phyloP scores from a whole-genome alignment of 2,329 filamentous ascomycete species.

The Ophiocordyceps sinensis region DNA sequence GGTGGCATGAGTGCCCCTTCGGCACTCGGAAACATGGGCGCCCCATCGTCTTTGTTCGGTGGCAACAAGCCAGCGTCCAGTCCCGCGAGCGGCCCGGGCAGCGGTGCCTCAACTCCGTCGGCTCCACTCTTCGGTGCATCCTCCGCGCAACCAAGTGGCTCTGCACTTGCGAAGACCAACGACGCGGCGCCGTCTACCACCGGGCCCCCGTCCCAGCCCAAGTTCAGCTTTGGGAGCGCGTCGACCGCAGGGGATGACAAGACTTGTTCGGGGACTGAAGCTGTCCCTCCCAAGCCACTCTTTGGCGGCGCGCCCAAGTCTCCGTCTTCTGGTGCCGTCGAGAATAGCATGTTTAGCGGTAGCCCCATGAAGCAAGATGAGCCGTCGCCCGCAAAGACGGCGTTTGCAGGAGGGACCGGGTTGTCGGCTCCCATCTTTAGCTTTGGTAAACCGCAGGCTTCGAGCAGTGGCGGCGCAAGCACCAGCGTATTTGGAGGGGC shows the following conservation, averaged over 20 bases:
- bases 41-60: conserved; percentile 17
- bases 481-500: conserved; percentile 23
- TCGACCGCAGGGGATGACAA: conserved; percentile 8
- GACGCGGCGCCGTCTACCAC: conserved; percentile 6
- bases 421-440: conserved; percentile 18
- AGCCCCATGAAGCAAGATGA: conserved; percentile 30
- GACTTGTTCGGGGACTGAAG: conserved; percentile 11
- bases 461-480: conserved; percentile 11
- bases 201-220: conserved; percentile 10
- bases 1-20: conserved; percentile 1
- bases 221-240: conserved; percentile 19
- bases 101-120: conserved; percentile 5
- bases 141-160: conserved; percentile 4
- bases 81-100: conserved; percentile 2
- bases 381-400: conserved; percentile 22
- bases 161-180: conserved; percentile 7
- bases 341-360: conserved; percentile 21
- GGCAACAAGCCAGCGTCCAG: conserved; percentile 7
- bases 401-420: conserved; percentile 12
- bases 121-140: conserved; percentile 15
- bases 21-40: neutral
- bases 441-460: conserved; percentile 12
- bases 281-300: conserved; percentile 17
- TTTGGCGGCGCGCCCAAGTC: conserved; percentile 22
- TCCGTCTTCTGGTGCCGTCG: conserved; percentile 11